Evolutionary conservation across 345 rosid genomes (phyloP), one percentile per base, ranked within the genome.

Genomic region (Mercurialis annua): DNA sequence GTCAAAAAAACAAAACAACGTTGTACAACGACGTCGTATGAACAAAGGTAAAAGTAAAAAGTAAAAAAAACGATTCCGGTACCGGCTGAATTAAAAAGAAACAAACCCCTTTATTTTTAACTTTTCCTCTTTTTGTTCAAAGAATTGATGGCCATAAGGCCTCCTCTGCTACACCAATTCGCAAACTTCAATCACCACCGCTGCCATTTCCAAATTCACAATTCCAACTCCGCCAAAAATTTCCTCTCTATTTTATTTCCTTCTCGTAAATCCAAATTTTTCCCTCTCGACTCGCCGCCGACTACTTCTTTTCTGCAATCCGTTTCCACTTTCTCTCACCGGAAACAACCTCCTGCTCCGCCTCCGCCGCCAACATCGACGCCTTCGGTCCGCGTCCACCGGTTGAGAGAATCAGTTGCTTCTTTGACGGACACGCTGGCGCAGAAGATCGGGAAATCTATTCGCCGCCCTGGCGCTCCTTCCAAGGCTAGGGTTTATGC

Each of bases 401-500:
- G 64, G 52, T 68, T 67, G 14, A 77, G 9, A 34, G 9, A 75
- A 63, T 70, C 76, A 47, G 50, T 64, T 2, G 77, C 68, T 12
- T 58, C 74, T 55, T 70, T 81, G 9, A 60, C 73, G 33, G 92
- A 82, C 77, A 87, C 81, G 82, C 86, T 91, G 97, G 97, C 97
- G 68, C 96, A 94, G 86, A 94, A 91, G 86, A 91, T 94, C 77
- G 99, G 93, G 0, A 91, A 91, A 84, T 85, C 99, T 38, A 68
- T 84, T 77, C 84, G 97, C 76, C 93, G 92, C 71, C 87, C 97
- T 36, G 99, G 99, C 75, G 92, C 92, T 21, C 87, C 99, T 54
- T 94, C 97, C 63, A 89, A 86, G 71, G 86, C 99, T 78, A 94
- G 92, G 96, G 96, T 91, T 89, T 94, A 85, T 72, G 47, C 88